Evolutionary conservation across 768 basidiomycete species (phyloP), one percentile per base, ranked within the genome.

Genomic region (Collybia mongolica): DNA sequence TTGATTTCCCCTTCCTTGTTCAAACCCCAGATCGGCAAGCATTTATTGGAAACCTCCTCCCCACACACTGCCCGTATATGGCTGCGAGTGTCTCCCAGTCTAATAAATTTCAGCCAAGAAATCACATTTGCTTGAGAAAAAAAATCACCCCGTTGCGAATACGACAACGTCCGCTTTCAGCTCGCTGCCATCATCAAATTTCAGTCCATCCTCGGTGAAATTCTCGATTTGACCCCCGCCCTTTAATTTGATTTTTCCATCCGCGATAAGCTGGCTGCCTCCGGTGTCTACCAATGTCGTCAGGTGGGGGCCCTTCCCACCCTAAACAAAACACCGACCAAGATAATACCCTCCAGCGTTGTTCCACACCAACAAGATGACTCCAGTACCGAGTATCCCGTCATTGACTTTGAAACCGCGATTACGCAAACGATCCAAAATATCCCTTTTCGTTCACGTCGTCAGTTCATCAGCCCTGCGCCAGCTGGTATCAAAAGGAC

Each of bases 241-340:
- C 68, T 85, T 86, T 50, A 87, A 62, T 62, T 84, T 83, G 70
- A 87, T 84, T 61, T 83, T 80, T n/a, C 84, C 82, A 50, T 84
- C 80, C 23, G 74, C 72, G 54, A 86, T 79, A 50, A 79, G 65
- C 60, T 80, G 72, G 52, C 76, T 77, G 3, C 76, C 77, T 17
- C 82, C 82, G 29, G 75, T 73, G 53, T 82, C 80, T 81, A 53
- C 14, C 4, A 4, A 26, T 26, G 24, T 4, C 24, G 24, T 26
- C 24, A 26, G 7, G 24, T 26, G 4, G 24, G 24, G 4, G 3
- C 24, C 24, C 3, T 3, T 26, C 4, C 7, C 24, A 26, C 24
- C 24, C 24, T 4, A 26, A 22, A 35, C 19, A 11, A 17, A 39
- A 12, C 5, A 48, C 68, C 20, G 51, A 80, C 86, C 85, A 2